Evolutionary conservation across 139 green algal species (phyloP).

Genomic region (Tetraselmis chui): DNA sequence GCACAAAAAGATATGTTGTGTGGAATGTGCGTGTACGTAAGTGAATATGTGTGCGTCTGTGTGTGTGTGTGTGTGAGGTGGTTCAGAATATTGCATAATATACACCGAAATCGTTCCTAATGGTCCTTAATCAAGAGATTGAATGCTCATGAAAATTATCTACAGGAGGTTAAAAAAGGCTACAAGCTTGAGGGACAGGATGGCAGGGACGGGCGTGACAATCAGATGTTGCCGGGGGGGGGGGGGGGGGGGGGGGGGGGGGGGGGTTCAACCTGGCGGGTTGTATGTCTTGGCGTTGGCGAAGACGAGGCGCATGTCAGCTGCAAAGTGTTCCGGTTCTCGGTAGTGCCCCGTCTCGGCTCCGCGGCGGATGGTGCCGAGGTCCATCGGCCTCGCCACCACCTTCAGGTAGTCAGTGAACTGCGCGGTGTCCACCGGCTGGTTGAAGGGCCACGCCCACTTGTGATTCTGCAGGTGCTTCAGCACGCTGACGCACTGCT

Average conservation of each 20-base stretch:
- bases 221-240: not conserved
- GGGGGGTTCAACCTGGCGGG: slow-evolving; percentile 1
- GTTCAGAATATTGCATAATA: no score
- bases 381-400: slow-evolving; percentile 45
- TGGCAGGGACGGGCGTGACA: no score
- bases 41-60: no score
- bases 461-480: slow-evolving; percentile 3
- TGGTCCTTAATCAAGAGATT: no score
- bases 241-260: no score
- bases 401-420: slow-evolving; percentile 39
- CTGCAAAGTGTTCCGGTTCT: slow-evolving; percentile 20
- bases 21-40: no score
- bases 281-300: slow-evolving; percentile 50
- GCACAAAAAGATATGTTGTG: no score
- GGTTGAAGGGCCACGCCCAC: slow-evolving; percentile 41
- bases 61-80: no score
- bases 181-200: no score
- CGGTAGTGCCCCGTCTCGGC: slow-evolving; percentile 14
- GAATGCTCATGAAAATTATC: no score
- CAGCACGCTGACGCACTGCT: not conserved
- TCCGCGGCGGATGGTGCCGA: slow-evolving; percentile 19
- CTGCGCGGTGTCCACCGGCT: slow-evolving; percentile 36
- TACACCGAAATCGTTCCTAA: no score
- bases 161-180: no score
- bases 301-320: slow-evolving; percentile 40